A percentile compares a stretch with the other conserved stretches of the same genome.
Evolutionary conservation across 192 early-diverging fungal genomes (phyloP).

Genomic region (Coemansia javaensis): DNA sequence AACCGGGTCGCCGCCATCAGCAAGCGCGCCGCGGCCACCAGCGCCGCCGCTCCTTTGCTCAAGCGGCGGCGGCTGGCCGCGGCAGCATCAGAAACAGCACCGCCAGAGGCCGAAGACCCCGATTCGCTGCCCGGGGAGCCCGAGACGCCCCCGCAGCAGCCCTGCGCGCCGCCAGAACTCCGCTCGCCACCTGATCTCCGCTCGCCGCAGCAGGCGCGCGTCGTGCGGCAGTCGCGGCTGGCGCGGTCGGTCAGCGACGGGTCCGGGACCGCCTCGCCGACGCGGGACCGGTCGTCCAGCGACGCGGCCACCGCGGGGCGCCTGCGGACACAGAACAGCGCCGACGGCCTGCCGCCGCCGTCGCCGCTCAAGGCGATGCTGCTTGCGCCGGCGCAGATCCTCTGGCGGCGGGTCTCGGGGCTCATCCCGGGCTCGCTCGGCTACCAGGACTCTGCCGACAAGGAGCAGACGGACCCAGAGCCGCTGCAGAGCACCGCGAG

Average conservation of each 20-base stretch:
- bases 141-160: too few species aligned
- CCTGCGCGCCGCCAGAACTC: background rate
- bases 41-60: background rate
- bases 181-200: too few species aligned
- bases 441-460: background rate
- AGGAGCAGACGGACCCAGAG: too few species aligned
- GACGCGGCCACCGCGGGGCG: background rate
- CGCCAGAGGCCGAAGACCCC: background rate
- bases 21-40: background rate
- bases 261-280: constrained; percentile 1
- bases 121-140: too few species aligned
- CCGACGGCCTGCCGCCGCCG: background rate
- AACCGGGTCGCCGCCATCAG: background rate
- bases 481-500: too few species aligned
- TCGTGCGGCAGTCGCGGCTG: background rate
- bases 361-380: constrained; percentile 47
- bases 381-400: constrained; percentile 28
- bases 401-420: constrained; percentile 47
- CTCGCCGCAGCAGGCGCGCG: background rate
- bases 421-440: constrained; percentile 22
- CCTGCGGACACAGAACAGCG: background rate
- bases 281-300: background rate
- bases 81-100: background rate
- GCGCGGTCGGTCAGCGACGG: background rate
- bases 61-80: constrained; percentile 1